phyloP scores from a whole-genome alignment of 164 flowering plant species.

The Liriodendron chinense region DNA sequence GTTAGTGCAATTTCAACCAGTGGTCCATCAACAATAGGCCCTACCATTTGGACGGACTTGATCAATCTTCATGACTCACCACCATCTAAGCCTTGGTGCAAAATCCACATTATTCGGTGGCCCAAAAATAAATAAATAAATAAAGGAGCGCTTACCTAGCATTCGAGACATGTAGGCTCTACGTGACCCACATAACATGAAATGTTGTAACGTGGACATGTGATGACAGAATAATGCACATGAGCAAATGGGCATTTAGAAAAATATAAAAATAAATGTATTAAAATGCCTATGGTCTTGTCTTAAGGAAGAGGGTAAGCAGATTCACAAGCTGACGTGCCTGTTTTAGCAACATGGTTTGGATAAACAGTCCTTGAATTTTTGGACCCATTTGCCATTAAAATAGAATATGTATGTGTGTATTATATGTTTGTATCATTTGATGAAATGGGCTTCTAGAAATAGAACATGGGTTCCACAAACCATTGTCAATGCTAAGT shows the following conservation, averaged over 20 bases:
- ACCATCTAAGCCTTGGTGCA: not conserved
- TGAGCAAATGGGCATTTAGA: slow-evolving; percentile 20
- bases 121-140: not conserved
- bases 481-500: too few relatives aligned
- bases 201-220: not conserved
- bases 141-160: not conserved
- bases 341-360: slow-evolving; percentile 18
- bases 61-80: not conserved
- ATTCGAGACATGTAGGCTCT: not conserved
- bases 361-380: slow-evolving; percentile 33
- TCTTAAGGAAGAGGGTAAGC: slow-evolving; percentile 5
- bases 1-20: not conserved
- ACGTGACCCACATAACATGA: not conserved
- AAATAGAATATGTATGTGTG: too few relatives aligned
- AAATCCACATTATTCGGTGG: not conserved
- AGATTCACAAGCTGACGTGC: slow-evolving; percentile 25
- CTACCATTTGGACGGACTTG: not conserved
- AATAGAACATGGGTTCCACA: too few relatives aligned
- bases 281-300: slow-evolving; percentile 4
- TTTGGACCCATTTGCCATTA: slow-evolving; percentile 13
- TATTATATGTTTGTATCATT: not conserved
- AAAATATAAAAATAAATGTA: too few relatives aligned
- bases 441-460: not conserved
- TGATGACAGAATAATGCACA: slow-evolving; percentile 40
- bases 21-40: not conserved